Percentiles rank a stretch among this genome's conserved stretches.
Conservation (phyloP, 129 eudicot species). For the Calendula officinalis region DNA sequence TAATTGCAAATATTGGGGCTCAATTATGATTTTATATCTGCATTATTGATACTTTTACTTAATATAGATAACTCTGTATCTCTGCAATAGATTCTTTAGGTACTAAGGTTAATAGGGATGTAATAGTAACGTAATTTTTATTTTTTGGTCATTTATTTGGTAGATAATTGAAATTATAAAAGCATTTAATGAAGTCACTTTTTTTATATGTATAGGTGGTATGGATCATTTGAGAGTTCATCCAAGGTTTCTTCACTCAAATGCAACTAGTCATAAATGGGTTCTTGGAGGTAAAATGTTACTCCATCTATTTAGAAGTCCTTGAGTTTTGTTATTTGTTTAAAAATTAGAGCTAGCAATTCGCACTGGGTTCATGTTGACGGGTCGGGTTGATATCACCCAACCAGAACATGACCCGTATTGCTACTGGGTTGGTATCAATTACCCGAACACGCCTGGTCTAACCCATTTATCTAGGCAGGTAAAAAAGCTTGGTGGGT, state of each 20-base stretch:
- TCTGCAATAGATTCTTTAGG: too few species aligned
- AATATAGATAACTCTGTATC: background rate
- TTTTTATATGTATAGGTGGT: conserved; percentile 57
- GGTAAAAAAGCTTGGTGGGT: too few species aligned
- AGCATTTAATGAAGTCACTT: background rate
- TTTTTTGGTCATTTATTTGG: too few species aligned
- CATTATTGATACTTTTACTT: too few species aligned
- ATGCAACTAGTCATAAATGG: conserved; percentile 99
- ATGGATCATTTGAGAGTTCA: conserved; percentile 98
- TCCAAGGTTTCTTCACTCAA: conserved; percentile 91
- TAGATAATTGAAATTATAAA: too few species aligned
- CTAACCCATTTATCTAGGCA: too few species aligned
- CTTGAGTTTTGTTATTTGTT: conserved; percentile 3
- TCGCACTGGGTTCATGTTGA: too few species aligned
- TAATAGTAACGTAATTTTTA: too few species aligned
- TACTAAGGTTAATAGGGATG: background rate
- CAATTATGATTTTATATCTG: background rate
- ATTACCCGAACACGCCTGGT: too few species aligned
- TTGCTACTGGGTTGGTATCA: too few species aligned
- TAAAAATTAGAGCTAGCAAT: background rate
- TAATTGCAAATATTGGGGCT: background rate
- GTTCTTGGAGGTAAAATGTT: conserved; percentile 86
- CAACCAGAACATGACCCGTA: too few species aligned
- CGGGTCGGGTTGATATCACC: too few species aligned
- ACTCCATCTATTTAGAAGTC: conserved; percentile 2